Evolutionary conservation across 176 grass and related monocot species (phyloP), one percentile per base, ranked within the genome.

Genomic region (Musa acuminata): DNA sequence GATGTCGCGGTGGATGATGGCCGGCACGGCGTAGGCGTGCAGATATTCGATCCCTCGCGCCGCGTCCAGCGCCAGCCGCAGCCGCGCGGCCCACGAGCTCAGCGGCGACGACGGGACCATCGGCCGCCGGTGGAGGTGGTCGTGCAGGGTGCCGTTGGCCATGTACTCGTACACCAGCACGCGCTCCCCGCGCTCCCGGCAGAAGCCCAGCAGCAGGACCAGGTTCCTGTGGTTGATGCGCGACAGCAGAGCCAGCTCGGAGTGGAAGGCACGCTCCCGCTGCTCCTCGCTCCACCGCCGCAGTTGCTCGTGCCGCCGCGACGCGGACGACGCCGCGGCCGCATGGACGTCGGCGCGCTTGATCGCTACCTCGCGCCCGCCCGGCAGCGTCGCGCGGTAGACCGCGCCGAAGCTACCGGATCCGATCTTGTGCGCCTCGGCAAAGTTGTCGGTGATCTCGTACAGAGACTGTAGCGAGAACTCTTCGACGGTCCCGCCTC

Each of bases 1-100:
- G 10, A 99, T 79, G 87, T 99, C 91, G 19, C 95, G 86, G 86
- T 99, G 95, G 76, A 99, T 94, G 77, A 99, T 89, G 20, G 81
- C 57, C 51, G 95, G 95, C 69, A 99, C 95, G 50, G 95, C 95
- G 71, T 99, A 99, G 62, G 88, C 87, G 84, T 99, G 95, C 75
- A 94, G 83, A 84, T 99, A 99, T 82, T 94, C 91, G 14, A 99
- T 79, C 3, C 95, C 95, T 1, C 95, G 82, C 16, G 95, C 95
- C 7, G 95, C 88, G 85, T 94, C 95, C 16, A 99, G 85, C 17
- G 91, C 95, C 65, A 94, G 83, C 0, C 76, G 82, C 1, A 99
- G 78, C 76, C 95, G 77, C 58, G 80, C 78, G 53, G 80, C 83
- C 95, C 95, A 99, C 51, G 90, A 75, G 73, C 85, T 88, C 62